Evolutionary conservation across 208 protist genomes (phyloP).

Genomic region (Willaertia magna): DNA sequence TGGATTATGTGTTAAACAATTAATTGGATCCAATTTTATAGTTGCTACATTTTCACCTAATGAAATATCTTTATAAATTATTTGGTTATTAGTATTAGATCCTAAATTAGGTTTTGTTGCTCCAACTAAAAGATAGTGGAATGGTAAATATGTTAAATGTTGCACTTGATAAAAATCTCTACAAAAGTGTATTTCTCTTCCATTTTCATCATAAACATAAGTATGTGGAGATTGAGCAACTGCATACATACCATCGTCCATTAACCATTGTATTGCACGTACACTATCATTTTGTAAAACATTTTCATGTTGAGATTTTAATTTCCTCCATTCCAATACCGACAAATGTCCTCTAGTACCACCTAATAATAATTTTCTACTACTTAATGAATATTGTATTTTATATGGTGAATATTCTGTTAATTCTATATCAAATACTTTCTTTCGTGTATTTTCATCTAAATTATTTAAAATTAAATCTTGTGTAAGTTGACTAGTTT

Average conservation of each 20-base stretch:
- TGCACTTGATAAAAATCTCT: slow-evolving; percentile 46
- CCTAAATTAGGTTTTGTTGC: neutral
- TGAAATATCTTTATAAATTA: slow-evolving; percentile 13
- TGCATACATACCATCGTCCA: slow-evolving; percentile 62
- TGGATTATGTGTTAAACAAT: slow-evolving; percentile 35
- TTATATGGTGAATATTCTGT: slow-evolving; percentile 49
- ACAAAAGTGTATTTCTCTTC: slow-evolving; percentile 61
- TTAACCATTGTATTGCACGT: slow-evolving; percentile 44
- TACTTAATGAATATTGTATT: slow-evolving; percentile 43
- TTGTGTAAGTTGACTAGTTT: slow-evolving; percentile 50
- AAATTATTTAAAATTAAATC: slow-evolving; percentile 36
- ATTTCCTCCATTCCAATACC: slow-evolving; percentile 48
- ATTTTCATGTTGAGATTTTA: slow-evolving; percentile 38
- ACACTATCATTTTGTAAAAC: slow-evolving; percentile 21
- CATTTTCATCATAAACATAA: slow-evolving; percentile 69
- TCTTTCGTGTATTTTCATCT: slow-evolving; percentile 40
- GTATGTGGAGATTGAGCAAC: slow-evolving; percentile 74
- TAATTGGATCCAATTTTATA: neutral
- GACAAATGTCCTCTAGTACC: slow-evolving; percentile 59
- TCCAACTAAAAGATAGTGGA: slow-evolving; percentile 54
- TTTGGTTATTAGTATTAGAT: neutral
- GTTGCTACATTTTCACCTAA: slow-evolving; percentile 5
- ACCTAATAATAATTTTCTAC: slow-evolving; percentile 43
- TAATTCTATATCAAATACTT: slow-evolving; percentile 45
- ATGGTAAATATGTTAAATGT: slow-evolving; percentile 56